phyloP scores from a whole-genome alignment of 1,284 basidiomycete species.

The Megacollybia platyphylla region DNA sequence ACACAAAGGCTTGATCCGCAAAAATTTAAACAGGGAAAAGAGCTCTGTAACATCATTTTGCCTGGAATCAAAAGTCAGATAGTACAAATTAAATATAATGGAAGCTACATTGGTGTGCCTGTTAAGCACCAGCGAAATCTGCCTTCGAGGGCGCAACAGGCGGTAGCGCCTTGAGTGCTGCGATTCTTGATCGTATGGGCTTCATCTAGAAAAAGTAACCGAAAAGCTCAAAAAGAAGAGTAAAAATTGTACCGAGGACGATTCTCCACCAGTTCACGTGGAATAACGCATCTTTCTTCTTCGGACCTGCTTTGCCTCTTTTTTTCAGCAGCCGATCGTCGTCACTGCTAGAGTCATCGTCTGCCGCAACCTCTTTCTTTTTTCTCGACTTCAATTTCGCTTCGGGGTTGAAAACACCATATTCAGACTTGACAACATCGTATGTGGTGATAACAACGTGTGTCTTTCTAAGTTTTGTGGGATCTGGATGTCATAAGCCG shows the following conservation, averaged over 20 bases:
- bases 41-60: conserved; percentile 89
- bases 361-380: conserved; percentile 16
- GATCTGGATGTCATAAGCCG: conserved; percentile 29
- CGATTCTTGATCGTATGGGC: conserved; percentile 97
- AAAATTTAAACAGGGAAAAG: conserved; percentile 82
- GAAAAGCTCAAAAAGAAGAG: background rate
- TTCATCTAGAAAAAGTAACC: conserved; percentile 52
- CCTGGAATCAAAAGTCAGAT: conserved; percentile 16
- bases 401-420: conserved; percentile 31
- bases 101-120: conserved; percentile 69
- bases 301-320: conserved; percentile 17
- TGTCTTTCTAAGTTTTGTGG: conserved; percentile 39
- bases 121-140: conserved; percentile 87
- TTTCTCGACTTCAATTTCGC: conserved; percentile 30
- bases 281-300: conserved; percentile 62
- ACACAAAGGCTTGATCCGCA: conserved; percentile 76
- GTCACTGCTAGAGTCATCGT: conserved; percentile 24
- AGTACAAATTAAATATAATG: conserved; percentile 3
- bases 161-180: conserved; percentile 71
- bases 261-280: conserved; percentile 76
- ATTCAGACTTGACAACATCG: conserved; percentile 66
- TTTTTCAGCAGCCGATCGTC: conserved; percentile 27
- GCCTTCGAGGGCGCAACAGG: conserved; percentile 67
- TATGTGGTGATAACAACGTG: conserved; percentile 85
- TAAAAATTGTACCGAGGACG: conserved; percentile 53